Evolutionary conservation across 2,329 filamentous ascomycete genomes (phyloP).

Genomic region (Albifimbria verrucaria): DNA sequence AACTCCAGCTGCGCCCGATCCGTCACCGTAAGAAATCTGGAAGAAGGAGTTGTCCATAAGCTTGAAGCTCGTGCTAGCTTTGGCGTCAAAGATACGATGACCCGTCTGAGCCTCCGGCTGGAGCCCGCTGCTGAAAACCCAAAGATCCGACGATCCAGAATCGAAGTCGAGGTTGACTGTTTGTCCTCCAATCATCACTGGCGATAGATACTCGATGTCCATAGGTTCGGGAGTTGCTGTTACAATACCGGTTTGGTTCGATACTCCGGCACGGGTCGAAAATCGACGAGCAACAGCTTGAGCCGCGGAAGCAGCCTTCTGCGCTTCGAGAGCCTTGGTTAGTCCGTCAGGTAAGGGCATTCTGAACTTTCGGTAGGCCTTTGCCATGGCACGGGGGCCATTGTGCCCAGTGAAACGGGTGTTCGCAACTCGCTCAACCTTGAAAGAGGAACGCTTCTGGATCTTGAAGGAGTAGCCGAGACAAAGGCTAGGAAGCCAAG

Average conservation of each 20-base stretch:
- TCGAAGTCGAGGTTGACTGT: conserved; percentile 69
- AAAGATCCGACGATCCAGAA: conserved; percentile 73
- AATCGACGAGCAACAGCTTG: not conserved
- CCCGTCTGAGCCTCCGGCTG: conserved; percentile 36
- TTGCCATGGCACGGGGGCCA: conserved; percentile 60
- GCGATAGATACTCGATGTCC: conserved; percentile 65
- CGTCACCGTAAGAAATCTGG: conserved; percentile 67
- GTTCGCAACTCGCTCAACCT: conserved; percentile 55
- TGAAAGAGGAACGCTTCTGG: conserved; percentile 58
- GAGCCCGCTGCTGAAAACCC: conserved; percentile 66
- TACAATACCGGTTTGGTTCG: not conserved
- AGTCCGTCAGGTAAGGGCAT: conserved; percentile 45
- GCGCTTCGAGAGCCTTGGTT: conserved; percentile 30
- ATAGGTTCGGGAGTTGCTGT: conserved; percentile 58
- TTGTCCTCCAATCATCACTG: conserved; percentile 68
- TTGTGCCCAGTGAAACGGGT: conserved; percentile 50
- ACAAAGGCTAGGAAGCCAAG: conserved; percentile 45
- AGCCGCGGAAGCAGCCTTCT: conserved; percentile 13
- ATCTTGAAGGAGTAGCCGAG: conserved; percentile 40
- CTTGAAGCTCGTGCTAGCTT: conserved; percentile 30
- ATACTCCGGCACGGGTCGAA: not conserved
- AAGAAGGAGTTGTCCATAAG: conserved; percentile 47
- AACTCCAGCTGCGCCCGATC: conserved; percentile 57
- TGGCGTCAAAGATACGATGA: conserved; percentile 43
- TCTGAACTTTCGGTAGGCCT: conserved; percentile 66